Evolutionary conservation across 1,284 basidiomycete genomes (phyloP).

Genomic region (Inonotus hispidus): DNA sequence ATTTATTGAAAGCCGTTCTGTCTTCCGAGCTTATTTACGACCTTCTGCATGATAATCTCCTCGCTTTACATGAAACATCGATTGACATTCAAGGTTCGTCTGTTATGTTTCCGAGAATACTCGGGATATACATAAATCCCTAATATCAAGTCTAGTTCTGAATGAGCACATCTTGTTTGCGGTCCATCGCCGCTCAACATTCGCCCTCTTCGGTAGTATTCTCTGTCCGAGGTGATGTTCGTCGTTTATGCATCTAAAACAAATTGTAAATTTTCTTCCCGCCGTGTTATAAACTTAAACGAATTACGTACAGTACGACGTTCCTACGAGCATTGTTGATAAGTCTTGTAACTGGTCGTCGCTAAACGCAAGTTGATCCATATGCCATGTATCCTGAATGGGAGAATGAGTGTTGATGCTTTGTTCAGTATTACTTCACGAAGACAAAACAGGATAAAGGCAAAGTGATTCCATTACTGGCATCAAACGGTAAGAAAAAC

Average conservation of each 20-base stretch:
- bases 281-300: neutral
- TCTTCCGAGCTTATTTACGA: too few species aligned
- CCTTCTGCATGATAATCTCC: too few species aligned
- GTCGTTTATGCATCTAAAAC: constrained; percentile 4
- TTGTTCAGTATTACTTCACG: constrained; percentile 8
- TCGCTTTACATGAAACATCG: neutral
- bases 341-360: constrained; percentile 87
- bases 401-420: neutral
- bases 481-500: constrained; percentile 28
- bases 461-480: constrained; percentile 21
- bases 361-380: constrained; percentile 85
- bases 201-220: neutral
- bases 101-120: neutral
- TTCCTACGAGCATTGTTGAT: constrained; percentile 86
- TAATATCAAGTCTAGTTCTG: too few species aligned
- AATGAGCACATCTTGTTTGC: too few species aligned
- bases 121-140: too few species aligned
- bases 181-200: neutral
- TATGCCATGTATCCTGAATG: constrained; percentile 84
- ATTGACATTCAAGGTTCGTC: neutral
- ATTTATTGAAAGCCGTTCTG: too few species aligned
- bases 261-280: neutral
- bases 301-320: constrained; percentile 73
- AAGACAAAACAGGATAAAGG: neutral
- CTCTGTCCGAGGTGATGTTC: neutral